Conservation (phyloP, 2,329 filamentous ascomycete species). For the Cladobotryum protrusum region DNA sequence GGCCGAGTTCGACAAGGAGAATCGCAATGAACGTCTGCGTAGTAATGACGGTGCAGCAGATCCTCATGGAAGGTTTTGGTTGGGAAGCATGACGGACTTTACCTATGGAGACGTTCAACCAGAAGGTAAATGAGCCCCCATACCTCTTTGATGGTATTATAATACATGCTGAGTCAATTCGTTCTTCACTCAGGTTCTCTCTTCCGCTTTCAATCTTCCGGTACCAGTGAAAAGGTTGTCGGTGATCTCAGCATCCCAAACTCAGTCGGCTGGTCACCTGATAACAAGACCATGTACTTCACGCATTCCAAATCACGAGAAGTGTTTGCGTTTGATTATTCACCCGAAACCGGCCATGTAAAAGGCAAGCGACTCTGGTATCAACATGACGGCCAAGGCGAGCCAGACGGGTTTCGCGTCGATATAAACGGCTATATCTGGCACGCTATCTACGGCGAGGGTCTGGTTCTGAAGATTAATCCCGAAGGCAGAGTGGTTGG, state of each 20-base stretch:
- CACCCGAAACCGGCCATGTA: conserved; percentile 55
- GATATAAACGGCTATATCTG: conserved; percentile 83
- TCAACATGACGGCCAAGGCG: conserved; percentile 56
- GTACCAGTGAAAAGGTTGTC: conserved; percentile 54
- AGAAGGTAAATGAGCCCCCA: conserved; percentile 40
- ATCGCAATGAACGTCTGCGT: conserved; percentile 47
- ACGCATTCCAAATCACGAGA: conserved; percentile 68
- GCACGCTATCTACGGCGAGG: conserved; percentile 78
- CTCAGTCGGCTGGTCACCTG: conserved; percentile 72
- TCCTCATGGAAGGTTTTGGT: conserved; percentile 74
- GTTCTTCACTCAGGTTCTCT: conserved; percentile 52
- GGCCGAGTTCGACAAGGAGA: conserved; percentile 37
- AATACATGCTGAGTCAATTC: no score
- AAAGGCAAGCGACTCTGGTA: conserved; percentile 69
- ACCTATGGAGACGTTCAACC: conserved; percentile 50
- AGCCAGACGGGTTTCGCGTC: conserved; percentile 79
- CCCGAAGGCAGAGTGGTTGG: conserved; percentile 65
- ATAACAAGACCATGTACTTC: conserved; percentile 71
- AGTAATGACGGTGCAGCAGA: conserved; percentile 83
- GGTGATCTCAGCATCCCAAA: conserved; percentile 73
- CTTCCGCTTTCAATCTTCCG: conserved; percentile 56
- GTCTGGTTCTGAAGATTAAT: conserved; percentile 67
- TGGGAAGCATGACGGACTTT: conserved; percentile 79
- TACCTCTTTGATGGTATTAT: no score
- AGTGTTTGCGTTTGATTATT: conserved; percentile 72